These are phyloP conservation scores for Acanthamoeba lugdunensis DNA, from an alignment of 208 protist species.

Conservation along the genomic window DNA sequence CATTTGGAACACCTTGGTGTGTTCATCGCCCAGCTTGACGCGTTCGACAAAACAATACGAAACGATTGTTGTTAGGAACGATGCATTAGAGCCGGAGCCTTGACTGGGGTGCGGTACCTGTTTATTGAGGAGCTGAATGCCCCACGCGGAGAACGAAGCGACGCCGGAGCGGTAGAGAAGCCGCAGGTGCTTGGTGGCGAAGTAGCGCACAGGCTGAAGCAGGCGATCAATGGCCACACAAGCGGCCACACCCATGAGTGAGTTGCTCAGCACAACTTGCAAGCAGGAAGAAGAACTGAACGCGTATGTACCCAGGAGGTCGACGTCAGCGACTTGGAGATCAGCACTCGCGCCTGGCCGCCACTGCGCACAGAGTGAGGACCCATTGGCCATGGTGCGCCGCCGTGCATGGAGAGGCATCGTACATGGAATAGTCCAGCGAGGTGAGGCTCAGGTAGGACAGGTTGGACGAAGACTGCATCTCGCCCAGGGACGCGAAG, in stretches of 20 bases:
- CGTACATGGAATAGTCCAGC: conserved; percentile 51
- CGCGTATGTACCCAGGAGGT: background rate
- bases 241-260: no score
- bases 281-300: background rate
- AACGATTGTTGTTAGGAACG: no score
- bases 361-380: background rate
- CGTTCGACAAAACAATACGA: no score
- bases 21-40: conserved; percentile 71
- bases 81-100: no score
- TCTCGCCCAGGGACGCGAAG: conserved; percentile 19
- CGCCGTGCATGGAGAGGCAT: background rate
- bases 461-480: conserved; percentile 6
- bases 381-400: background rate
- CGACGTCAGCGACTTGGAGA: conserved; percentile 16
- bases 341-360: background rate
- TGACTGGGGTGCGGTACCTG: background rate
- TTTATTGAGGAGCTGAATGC: conserved; percentile 65
- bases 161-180: conserved; percentile 76
- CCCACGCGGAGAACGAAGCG: conserved; percentile 78
- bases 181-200: conserved; percentile 72
- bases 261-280: background rate
- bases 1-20: conserved; percentile 71
- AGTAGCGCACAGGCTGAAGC: conserved; percentile 28
- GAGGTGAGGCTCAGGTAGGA: conserved; percentile 48
- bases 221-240: background rate